These are phyloP conservation scores for Malus hybrid DNA, from an alignment of 331 rosid species.

Conservation along the genomic window DNA sequence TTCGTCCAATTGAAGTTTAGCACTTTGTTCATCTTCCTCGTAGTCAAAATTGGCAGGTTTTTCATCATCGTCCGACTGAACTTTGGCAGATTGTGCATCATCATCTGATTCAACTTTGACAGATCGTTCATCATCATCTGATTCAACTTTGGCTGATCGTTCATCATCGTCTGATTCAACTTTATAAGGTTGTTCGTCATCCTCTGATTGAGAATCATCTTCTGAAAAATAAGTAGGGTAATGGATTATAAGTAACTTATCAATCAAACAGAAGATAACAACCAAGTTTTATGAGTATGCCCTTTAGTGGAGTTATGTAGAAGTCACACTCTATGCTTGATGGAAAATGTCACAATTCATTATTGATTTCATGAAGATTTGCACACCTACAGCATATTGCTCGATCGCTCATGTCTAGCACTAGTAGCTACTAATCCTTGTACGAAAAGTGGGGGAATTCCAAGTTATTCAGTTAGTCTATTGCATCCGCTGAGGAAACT, in stretches of 20 bases:
- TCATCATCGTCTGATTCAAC: constrained; percentile 33
- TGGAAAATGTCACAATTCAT: not conserved
- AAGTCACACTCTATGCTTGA: not conserved
- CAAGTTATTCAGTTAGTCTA: not conserved
- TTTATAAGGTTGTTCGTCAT: not conserved
- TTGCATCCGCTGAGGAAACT: not conserved
- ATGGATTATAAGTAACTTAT: not conserved
- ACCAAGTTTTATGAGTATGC: not conserved
- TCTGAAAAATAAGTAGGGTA: constrained; percentile 6
- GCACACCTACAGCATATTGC: not conserved
- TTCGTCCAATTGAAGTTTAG: constrained; percentile 50
- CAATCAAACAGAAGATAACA: not conserved
- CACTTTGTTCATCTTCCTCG: constrained; percentile 39
- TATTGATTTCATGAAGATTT: not conserved
- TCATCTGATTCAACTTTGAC: constrained; percentile 50
- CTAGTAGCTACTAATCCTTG: not conserved
- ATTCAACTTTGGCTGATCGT: constrained; percentile 14
- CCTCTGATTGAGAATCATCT: constrained; percentile 20
- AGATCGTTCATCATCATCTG: constrained; percentile 46
- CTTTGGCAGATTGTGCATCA: constrained; percentile 20
- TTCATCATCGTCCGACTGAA: constrained; percentile 51
- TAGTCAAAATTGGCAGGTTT: constrained; percentile 37
- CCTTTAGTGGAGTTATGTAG: not conserved
- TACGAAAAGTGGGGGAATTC: not conserved
- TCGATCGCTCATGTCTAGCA: not conserved